Evolutionary conservation across 2,329 filamentous ascomycete species (phyloP), one percentile per base, ranked within the genome.

Genomic region (Celoporthe dispersa): DNA sequence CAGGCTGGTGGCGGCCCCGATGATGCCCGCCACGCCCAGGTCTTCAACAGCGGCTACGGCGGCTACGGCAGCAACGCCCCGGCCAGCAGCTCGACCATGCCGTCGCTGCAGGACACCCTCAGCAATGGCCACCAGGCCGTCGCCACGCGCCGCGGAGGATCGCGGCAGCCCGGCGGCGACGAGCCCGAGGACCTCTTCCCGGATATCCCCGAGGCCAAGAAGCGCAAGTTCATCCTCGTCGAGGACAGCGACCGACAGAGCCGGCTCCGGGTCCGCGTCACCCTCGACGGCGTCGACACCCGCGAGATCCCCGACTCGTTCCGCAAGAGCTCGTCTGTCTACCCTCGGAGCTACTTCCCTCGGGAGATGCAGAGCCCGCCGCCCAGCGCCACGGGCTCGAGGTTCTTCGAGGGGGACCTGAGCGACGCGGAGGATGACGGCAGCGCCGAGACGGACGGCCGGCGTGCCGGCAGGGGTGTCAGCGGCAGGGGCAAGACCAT

Each of bases 261-360:
- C 65, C 89, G 94, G 57, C 90, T 98, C 1, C 91, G 95, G 22
- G 94, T 98, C 61, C 92, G 94, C 72, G 94, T 98, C 66, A 96
- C 92, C 73, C 89, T 99, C n/a, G 94, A 98, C 77, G 90, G 91
- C 60, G 94, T 98, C 75, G 92, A 98, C 79, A 97, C 96, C 83
- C 92, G 94, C 77, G 95, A 98, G 81, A 97, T 98, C 77, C 95
- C 95, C 1, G 95, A 98, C 80, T 96, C 93, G 22, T 98, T 97
- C 83, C 92, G 95, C 74, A 94, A 94, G 81, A 90, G 88, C 68
- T 95, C 95, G 76, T 94, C 93, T 12, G 94, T 98, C 2, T 98
- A 91, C 77, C 95, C 94, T 11, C 91, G 94, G 63, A 94, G 93
- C 69, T 98, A 95, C 82, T 97, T 96, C 78, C 93, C 94, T 0